Evolutionary conservation across 1,284 basidiomycete species (phyloP).

Genomic region (Volvariella volvacea): DNA sequence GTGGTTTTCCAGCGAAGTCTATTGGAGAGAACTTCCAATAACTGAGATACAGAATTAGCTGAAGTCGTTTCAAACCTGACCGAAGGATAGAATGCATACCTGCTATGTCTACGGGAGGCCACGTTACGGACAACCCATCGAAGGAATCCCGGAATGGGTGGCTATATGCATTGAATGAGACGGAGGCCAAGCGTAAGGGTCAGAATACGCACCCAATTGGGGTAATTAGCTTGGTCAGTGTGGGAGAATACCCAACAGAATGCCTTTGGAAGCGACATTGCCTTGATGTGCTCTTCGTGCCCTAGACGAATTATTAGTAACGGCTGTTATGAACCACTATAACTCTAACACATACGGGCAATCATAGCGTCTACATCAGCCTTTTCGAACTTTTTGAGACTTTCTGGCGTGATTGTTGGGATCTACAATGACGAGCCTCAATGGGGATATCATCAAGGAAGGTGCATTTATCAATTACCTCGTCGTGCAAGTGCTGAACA

Average conservation of each 20-base stretch:
- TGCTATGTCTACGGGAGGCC: constrained; percentile 12
- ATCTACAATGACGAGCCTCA: constrained; percentile 13
- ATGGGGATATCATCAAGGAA: not conserved
- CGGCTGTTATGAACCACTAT: not conserved
- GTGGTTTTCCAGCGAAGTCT: constrained; percentile 3
- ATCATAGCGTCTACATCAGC: constrained; percentile 13
- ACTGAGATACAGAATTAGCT: constrained; percentile 6
- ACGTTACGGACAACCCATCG: constrained; percentile 16
- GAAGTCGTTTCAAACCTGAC: not conserved
- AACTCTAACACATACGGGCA: constrained; percentile 11
- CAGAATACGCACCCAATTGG: constrained; percentile 16
- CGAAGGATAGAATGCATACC: constrained; percentile 9
- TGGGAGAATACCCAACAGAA: constrained; percentile 16
- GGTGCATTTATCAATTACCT: constrained; percentile 9
- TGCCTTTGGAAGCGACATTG: constrained; percentile 13
- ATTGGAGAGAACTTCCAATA: constrained; percentile 21
- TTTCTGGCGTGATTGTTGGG: constrained; percentile 16
- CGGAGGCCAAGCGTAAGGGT: not conserved
- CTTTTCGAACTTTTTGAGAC: constrained; percentile 13
- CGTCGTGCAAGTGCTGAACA: constrained; percentile 13
- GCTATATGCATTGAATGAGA: constrained; percentile 6
- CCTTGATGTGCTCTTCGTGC: constrained; percentile 11
- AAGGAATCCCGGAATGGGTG: constrained; percentile 12
- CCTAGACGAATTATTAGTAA: constrained; percentile 4
- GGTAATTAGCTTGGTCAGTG: constrained; percentile 14